phyloP scores from a whole-genome alignment of 805 yeast genomes.

The Yamadazyma sp. region DNA sequence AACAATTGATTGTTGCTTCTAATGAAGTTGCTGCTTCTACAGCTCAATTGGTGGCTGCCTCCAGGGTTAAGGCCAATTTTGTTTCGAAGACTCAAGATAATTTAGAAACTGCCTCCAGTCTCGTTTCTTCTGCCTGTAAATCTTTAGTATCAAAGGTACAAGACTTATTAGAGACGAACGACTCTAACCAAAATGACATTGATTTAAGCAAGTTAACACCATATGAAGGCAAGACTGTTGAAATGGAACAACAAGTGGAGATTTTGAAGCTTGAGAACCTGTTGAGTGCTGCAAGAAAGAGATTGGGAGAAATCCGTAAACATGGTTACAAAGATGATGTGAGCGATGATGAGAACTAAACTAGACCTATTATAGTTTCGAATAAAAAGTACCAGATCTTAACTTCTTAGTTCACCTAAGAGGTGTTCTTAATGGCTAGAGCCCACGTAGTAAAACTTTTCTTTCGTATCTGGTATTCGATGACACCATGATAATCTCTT shows the following conservation, averaged over 20 bases:
- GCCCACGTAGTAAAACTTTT: too few relatives aligned
- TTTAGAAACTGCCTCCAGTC: conserved; percentile 65
- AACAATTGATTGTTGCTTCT: conserved; percentile 84
- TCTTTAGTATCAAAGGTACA: conserved; percentile 70
- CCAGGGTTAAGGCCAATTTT: conserved; percentile 78
- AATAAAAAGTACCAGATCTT: too few relatives aligned
- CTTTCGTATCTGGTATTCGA: too few relatives aligned
- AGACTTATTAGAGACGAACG: conserved; percentile 47
- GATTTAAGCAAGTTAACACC: conserved; percentile 70
- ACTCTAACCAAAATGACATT: conserved; percentile 35
- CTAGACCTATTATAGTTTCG: background rate
- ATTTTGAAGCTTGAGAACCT: conserved; percentile 80
- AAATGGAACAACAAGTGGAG: conserved; percentile 93
- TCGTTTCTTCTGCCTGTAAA: conserved; percentile 76
- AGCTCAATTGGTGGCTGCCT: conserved; percentile 88
- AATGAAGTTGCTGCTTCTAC: conserved; percentile 92
- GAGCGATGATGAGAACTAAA: conserved; percentile 48
- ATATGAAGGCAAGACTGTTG: conserved; percentile 80
- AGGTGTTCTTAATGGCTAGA: too few relatives aligned
- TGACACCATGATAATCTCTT: too few relatives aligned
- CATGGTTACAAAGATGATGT: conserved; percentile 68
- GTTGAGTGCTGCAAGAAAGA: conserved; percentile 68
- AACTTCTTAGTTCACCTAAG: too few relatives aligned
- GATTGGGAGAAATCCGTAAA: conserved; percentile 81
- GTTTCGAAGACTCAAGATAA: conserved; percentile 74